phyloP scores from a whole-genome alignment of 1,284 basidiomycete genomes.

The Pascua sp. region DNA sequence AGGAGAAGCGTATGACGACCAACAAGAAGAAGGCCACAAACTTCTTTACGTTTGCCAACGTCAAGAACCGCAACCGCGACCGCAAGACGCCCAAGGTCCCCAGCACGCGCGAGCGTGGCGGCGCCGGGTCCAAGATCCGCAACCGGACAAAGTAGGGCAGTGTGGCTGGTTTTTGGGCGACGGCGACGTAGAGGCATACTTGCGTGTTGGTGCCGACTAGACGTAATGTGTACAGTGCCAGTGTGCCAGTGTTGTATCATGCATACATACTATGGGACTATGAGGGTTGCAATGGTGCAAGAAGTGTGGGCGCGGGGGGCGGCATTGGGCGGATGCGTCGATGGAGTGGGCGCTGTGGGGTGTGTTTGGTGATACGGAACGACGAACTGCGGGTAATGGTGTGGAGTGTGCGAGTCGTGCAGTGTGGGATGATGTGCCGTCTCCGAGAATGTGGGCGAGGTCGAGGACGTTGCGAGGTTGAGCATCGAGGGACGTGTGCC shows the following conservation, averaged over 20 bases:
- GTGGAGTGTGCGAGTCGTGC: too few relatives aligned
- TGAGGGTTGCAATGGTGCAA: neutral
- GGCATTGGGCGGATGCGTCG: too few relatives aligned
- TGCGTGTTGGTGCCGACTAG: neutral
- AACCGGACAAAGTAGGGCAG: constrained; percentile 9
- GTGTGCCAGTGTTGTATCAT: constrained; percentile 18
- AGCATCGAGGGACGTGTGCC: too few relatives aligned
- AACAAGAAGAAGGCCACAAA: constrained; percentile 90
- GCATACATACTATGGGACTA: constrained; percentile 10
- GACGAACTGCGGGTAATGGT: too few relatives aligned
- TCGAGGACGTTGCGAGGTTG: too few relatives aligned
- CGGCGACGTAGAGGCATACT: neutral
- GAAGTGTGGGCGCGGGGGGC: too few relatives aligned
- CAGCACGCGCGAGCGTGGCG: constrained; percentile 21
- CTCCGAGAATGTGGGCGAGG: too few relatives aligned
- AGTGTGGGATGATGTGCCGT: too few relatives aligned
- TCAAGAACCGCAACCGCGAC: constrained; percentile 74
- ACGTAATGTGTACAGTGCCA: constrained; percentile 9
- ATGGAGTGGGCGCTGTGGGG: too few relatives aligned
- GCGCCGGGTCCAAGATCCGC: neutral
- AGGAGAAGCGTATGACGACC: constrained; percentile 79
- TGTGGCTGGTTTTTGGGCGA: neutral
- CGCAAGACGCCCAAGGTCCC: constrained; percentile 41
- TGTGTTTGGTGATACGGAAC: too few relatives aligned
- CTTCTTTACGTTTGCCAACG: constrained; percentile 82